Evolutionary conservation across 2,329 filamentous ascomycete genomes (phyloP).

Genomic region (Xylariaceae sp.): DNA sequence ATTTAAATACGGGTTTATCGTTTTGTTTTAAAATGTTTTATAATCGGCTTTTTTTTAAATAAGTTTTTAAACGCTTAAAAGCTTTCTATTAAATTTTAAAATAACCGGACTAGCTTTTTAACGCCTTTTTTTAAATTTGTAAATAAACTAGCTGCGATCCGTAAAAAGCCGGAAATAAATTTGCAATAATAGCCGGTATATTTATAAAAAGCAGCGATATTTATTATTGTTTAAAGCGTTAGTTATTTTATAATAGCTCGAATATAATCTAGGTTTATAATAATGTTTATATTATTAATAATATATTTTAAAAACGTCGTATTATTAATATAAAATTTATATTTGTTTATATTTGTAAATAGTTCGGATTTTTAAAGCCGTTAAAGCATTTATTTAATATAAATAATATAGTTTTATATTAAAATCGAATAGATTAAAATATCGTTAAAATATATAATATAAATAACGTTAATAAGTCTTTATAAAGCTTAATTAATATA

Average conservation of each 20-base stretch:
- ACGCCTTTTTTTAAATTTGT: not conserved
- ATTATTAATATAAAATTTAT: not conserved
- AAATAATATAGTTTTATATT: not conserved
- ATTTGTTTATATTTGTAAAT: not conserved
- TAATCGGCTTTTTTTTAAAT: not conserved
- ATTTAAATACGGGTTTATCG: not conserved
- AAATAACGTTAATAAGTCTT: not conserved
- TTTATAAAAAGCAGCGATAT: too few species aligned
- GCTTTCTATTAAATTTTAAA: not conserved
- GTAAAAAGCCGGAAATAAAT: not conserved
- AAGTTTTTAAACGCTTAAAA: not conserved
- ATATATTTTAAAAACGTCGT: not conserved
- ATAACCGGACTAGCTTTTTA: not conserved
- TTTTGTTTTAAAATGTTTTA: not conserved
- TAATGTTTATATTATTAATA: not conserved
- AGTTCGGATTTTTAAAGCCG: too few species aligned
- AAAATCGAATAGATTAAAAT: not conserved
- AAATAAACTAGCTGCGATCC: not conserved
- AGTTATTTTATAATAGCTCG: not conserved
- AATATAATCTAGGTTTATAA: not conserved
- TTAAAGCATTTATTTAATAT: not conserved
- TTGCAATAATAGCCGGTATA: not conserved
- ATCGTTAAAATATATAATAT: not conserved
- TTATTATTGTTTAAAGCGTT: not conserved
- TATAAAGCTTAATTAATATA: not conserved